Evolutionary conservation across 2,329 filamentous ascomycete genomes (phyloP), one percentile per base, ranked within the genome.

Genomic region (Colletotrichum melonis): DNA sequence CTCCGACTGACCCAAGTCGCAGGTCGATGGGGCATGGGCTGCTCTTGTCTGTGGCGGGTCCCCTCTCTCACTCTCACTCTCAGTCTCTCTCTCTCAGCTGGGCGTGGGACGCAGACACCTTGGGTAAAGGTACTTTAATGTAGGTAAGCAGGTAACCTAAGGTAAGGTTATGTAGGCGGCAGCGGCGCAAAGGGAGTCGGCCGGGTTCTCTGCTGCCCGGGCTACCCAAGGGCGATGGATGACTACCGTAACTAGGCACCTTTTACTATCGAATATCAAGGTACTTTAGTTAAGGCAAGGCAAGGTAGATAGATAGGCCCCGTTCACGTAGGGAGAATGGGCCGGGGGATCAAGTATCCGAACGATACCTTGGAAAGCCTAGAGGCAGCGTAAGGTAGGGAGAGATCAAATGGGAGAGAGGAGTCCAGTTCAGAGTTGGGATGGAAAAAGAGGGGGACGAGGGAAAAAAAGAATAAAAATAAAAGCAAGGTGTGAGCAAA

Each of bases 1-100:
- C 67, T 65, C 60, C 59, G 58, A 68, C 58, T 30, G 55, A 65
- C 26, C 55, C 70, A 73, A 65, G 70, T 70, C 67, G 70, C 70
- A 70, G 70, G 67, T 70, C 32, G 66, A 70, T 73, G 70, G 70
- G 67, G 55, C 54, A 30, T 54, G 26, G 66, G 42, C 54, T 69
- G 56, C 59, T 70, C 54, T 57, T 59, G 69, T 59, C 24, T 65
- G 70, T 70, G 60, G 70, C 67, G 66, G 70, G 66, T 63, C 54
- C 65, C 28, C 19, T 46, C 12, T 63, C 69, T 63, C 9, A 32
- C 9, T 32, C 30, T 32, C 30, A 32, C 0, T 32, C 52, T 12
- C 3, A 35, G 3, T 35, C 32, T 58, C 35, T 54, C 30, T 57
- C 26, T 16, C 16, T 30, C 42, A 46, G 59, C 59, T 49, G 59